Evolutionary conservation across 768 basidiomycete species (phyloP).

Genomic region (Daedaleopsis nitida): DNA sequence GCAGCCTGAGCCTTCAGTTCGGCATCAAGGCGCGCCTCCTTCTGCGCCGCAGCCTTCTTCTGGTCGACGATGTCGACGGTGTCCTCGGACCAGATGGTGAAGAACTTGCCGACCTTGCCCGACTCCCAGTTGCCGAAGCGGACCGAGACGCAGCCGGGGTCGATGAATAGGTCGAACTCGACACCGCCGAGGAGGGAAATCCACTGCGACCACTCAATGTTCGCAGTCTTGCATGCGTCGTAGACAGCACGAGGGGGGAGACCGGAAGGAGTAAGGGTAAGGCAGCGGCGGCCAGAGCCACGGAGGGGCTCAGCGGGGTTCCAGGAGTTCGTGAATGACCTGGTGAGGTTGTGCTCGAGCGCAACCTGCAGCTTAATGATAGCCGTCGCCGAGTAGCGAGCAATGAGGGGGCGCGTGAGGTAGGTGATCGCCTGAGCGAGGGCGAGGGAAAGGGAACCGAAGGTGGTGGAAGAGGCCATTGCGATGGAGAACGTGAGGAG

Average conservation of each 20-base stretch:
- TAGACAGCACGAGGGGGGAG: constrained; percentile 74
- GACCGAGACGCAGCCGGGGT: constrained; percentile 77
- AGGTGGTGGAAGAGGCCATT: constrained; percentile 35
- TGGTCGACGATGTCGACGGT: constrained; percentile 29
- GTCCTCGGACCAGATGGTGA: constrained; percentile 72
- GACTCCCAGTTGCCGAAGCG: constrained; percentile 49
- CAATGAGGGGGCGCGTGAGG: constrained; percentile 66
- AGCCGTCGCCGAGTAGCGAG: constrained; percentile 57
- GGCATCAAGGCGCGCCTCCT: constrained; percentile 23
- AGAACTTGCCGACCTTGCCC: constrained; percentile 48
- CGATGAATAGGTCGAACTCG: constrained; percentile 80
- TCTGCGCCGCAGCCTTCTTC: constrained; percentile 15
- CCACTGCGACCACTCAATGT: constrained; percentile 84
- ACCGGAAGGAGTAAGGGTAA: constrained; percentile 68
- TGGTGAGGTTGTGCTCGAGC: constrained; percentile 73
- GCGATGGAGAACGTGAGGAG: constrained; percentile 10
- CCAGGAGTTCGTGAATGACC: constrained; percentile 72
- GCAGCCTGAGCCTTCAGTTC: constrained; percentile 25
- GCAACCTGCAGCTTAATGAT: constrained; percentile 69
- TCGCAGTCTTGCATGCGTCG: constrained; percentile 66
- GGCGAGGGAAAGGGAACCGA: constrained; percentile 55
- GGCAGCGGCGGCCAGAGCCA: constrained; percentile 73
- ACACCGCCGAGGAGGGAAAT: constrained; percentile 64
- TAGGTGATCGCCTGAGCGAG: constrained; percentile 75
- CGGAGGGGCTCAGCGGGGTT: constrained; percentile 60